Percentiles rank a stretch among this genome's conserved stretches.
Evolutionary conservation across 768 basidiomycete genomes (phyloP).

Genomic region (Amanita phalloides): DNA sequence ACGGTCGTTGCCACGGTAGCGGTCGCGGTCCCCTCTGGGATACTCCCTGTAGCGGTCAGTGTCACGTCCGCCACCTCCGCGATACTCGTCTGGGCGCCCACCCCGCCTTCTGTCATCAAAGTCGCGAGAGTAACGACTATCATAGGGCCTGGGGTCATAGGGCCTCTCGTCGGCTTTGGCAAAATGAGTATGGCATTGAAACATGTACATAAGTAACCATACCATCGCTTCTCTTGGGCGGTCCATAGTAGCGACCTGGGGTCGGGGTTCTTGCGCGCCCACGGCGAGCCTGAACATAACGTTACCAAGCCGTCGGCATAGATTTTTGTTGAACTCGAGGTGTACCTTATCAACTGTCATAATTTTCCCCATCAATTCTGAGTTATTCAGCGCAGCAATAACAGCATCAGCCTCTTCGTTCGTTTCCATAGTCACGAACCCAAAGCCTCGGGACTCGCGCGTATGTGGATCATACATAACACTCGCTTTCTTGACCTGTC

Average conservation of each 20-base stretch:
- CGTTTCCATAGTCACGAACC: constrained; percentile 70
- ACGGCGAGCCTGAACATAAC: constrained; percentile 57
- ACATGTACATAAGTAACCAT: constrained; percentile 13
- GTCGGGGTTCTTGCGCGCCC: constrained; percentile 88
- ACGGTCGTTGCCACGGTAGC: constrained; percentile 14
- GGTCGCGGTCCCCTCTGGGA: constrained; percentile 12
- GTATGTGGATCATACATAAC: constrained; percentile 68
- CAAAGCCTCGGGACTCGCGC: constrained; percentile 58
- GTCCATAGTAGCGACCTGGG: constrained; percentile 90
- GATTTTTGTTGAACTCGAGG: not conserved
- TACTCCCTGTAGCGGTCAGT: constrained; percentile 11
- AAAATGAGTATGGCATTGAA: constrained; percentile 5
- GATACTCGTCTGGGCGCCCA: constrained; percentile 29
- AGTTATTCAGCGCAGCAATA: constrained; percentile 71
- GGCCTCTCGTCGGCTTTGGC: constrained; percentile 57
- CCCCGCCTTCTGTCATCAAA: constrained; percentile 43
- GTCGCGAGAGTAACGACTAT: constrained; percentile 73
- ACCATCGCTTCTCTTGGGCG: constrained; percentile 74
- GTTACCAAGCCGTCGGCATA: not conserved
- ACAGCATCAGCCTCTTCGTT: constrained; percentile 87
- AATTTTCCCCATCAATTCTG: constrained; percentile 80
- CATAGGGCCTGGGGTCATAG: constrained; percentile 89
- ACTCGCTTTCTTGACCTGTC: constrained; percentile 61
- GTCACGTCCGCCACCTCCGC: constrained; percentile 27
- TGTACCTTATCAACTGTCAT: constrained; percentile 82